Conservation (phyloP, 257 asterid species). For the Solanum stenotomum region DNA sequence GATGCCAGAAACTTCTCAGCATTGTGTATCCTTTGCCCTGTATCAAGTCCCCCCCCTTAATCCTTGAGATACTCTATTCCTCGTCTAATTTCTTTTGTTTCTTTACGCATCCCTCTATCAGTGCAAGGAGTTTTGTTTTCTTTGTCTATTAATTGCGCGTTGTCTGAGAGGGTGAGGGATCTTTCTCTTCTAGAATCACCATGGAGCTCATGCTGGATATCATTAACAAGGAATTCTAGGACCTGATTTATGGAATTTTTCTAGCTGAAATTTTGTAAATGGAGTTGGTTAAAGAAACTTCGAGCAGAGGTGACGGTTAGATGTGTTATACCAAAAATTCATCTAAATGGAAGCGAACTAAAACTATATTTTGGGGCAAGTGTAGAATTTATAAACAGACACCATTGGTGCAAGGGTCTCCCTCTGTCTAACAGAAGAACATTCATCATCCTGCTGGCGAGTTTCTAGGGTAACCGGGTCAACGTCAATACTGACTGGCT, state of each 20-base stretch:
- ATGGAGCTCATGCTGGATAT: not conserved
- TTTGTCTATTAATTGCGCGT: not conserved
- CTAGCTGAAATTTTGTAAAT: not conserved
- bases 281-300: not conserved
- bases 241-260: not conserved
- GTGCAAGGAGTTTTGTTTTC: not conserved
- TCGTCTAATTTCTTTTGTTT: not conserved
- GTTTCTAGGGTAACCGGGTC: not conserved
- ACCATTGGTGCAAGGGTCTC: not conserved
- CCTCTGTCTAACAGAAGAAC: not conserved
- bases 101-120: not conserved
- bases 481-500: not conserved
- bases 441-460: not conserved
- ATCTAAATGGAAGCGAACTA: not conserved
- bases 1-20: constrained; percentile 80
- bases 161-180: not conserved
- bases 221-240: not conserved
- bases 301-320: not conserved
- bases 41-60: too few species aligned
- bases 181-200: not conserved
- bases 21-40: constrained; percentile 59
- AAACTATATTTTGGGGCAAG: not conserved
- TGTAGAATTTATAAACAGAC: not conserved
- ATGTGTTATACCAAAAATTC: not conserved
- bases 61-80: not conserved